Evolutionary conservation across 139 green algal genomes (phyloP).

Genomic region (Chlorella ohadii): DNA sequence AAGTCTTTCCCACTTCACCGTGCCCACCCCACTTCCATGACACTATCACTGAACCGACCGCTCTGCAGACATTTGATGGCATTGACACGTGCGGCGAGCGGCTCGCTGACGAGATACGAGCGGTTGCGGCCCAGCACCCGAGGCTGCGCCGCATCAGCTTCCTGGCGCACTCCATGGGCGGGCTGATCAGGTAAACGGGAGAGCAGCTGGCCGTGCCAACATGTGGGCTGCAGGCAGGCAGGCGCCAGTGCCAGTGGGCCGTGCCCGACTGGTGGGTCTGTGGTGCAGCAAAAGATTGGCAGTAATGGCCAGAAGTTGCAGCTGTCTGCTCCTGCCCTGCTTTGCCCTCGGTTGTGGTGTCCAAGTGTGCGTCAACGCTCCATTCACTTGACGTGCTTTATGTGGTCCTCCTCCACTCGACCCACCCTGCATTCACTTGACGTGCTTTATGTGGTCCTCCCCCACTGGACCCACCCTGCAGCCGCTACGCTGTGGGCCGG

Average conservation of each 20-base stretch:
- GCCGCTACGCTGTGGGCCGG: constrained; percentile 13
- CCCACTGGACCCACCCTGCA: background rate
- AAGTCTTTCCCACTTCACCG: too few relatives aligned
- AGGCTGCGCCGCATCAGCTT: constrained; percentile 74
- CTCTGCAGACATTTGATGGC: constrained; percentile 70
- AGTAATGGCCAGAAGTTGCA: too few relatives aligned
- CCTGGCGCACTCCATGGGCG: constrained; percentile 79
- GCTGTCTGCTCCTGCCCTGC: too few relatives aligned
- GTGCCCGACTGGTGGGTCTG: too few relatives aligned
- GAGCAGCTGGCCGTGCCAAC: too few relatives aligned
- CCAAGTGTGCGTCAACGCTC: too few relatives aligned
- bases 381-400: too few relatives aligned
- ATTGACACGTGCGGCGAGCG: constrained; percentile 84
- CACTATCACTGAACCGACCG: background rate
- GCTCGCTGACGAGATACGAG: constrained; percentile 77
- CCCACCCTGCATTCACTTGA: background rate
- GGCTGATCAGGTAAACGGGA: constrained; percentile 63
- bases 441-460: background rate
- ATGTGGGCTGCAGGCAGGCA: too few relatives aligned
- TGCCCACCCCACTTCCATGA: too few relatives aligned
- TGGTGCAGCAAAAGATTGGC: too few relatives aligned
- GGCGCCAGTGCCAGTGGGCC: too few relatives aligned
- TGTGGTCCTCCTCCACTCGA: background rate
- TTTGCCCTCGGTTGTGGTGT: too few relatives aligned
- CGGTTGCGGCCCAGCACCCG: constrained; percentile 50